Base-by-base conservation (phyloP, 140 eudicot genomes). In the Cichorium intybus region DNA sequence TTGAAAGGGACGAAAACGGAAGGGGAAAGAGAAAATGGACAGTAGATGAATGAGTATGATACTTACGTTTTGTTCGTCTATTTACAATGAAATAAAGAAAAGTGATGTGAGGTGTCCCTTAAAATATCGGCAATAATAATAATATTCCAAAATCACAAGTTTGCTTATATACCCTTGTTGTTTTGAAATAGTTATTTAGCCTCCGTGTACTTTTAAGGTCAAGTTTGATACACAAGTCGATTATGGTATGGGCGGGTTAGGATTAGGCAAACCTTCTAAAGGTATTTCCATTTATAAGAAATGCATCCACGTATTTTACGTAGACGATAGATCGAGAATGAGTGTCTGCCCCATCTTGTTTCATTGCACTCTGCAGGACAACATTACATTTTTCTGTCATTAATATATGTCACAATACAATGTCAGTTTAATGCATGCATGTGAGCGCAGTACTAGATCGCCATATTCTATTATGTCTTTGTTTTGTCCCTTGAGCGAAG, bases 1-100 rank as follows among this genome's bases (percentile, higher is more conserved):
- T 43, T 57, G 79, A 65, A 74, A 74, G 68, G 11, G 62, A 74
- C 73, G 73, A 74, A 74, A 73, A 65, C 21, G n/a, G 62, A 57
- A 43, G 24, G 23, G 24, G 67, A 46, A 24, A 64, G 67, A 22
- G 48, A 51, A 29, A 60, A 16, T 65, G 61, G 72, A 64, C 64
- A 45, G 64, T 39, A 39, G 35, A 23, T 10, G 53, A 60, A 60
- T 18, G 22, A 43, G 29, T 23, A 61, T 60, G 35, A 60, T 60
- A 53, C 52, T 61, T 35, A 41, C 67, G 53, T 41, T 61, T 60
- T 37, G 31, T 59, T 33, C 51, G 3, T 35, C 31, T 61, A 61
- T 61, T 39, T 61, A 39, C 66, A 12, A 49, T 61, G 35, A 61
- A 61, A 22, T 61, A 61, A 61, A 61, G 53, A 61, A 5, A 15